Conservation (phyloP, 2,329 filamentous ascomycete species). For the Beauveria bassiana region DNA sequence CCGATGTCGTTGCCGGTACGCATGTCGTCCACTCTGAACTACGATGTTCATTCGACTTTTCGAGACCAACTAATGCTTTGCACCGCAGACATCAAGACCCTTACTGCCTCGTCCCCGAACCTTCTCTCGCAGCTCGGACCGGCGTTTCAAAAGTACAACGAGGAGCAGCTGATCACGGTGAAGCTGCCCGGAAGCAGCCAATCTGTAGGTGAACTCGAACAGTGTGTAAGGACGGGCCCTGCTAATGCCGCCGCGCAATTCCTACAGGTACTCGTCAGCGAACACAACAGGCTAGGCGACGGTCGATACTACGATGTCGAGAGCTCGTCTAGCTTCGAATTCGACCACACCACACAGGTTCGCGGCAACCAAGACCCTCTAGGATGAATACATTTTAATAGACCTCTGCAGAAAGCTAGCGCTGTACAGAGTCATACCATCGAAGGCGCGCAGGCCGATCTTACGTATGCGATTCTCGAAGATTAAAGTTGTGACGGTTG, state of each 20-base stretch:
- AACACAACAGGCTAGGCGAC: slow-evolving; percentile 72
- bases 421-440: slow-evolving; percentile 69
- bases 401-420: slow-evolving; percentile 63
- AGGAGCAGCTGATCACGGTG: slow-evolving; percentile 82
- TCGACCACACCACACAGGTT: slow-evolving; percentile 77
- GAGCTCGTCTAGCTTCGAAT: slow-evolving; percentile 78
- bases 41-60: neutral
- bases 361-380: slow-evolving; percentile 8
- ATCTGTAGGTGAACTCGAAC: slow-evolving; percentile 23
- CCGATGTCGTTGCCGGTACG: slow-evolving; percentile 80
- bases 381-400: slow-evolving; percentile 13
- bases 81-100: slow-evolving; percentile 72
- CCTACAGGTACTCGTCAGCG: slow-evolving; percentile 69
- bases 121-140: slow-evolving; percentile 67
- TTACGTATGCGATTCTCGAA: slow-evolving; percentile 56
- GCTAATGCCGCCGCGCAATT: slow-evolving; percentile 12
- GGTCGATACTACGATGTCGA: slow-evolving; percentile 86
- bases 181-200: slow-evolving; percentile 84
- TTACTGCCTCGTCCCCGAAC: slow-evolving; percentile 62
- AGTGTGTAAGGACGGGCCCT: neutral
- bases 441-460: slow-evolving; percentile 67
- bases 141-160: slow-evolving; percentile 91
- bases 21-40: neutral
- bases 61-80: neutral
- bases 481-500: neutral